These are phyloP conservation scores for Globisporangium nagaii DNA, from an alignment of 352 stramenopile genomes.

Conservation along the genomic window DNA sequence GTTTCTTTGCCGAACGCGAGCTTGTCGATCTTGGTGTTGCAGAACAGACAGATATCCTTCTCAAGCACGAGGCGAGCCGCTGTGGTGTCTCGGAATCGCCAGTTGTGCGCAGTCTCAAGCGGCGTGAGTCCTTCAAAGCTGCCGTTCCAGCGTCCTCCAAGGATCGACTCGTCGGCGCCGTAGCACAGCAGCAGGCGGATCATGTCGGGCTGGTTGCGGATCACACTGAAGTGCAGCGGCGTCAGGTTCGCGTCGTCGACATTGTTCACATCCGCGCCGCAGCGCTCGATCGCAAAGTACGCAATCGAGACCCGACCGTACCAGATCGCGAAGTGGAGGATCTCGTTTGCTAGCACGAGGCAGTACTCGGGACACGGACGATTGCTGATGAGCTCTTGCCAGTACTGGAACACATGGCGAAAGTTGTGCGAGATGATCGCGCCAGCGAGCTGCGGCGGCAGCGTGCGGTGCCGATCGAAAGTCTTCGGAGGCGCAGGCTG, in stretches of 20 bases:
- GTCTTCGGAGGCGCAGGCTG: conserved; percentile 21
- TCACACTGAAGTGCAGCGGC: conserved; percentile 71
- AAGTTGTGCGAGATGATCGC: conserved; percentile 38
- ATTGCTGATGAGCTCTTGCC: conserved; percentile 37
- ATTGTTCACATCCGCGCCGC: conserved; percentile 65
- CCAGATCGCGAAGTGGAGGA: conserved; percentile 77
- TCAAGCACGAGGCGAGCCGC: conserved; percentile 62
- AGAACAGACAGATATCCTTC: conserved; percentile 72
- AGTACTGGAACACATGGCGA: conserved; percentile 28
- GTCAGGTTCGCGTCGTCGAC: conserved; percentile 60
- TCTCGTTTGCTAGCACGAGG: conserved; percentile 64
- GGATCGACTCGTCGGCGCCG: conserved; percentile 28
- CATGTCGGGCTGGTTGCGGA: conserved; percentile 74
- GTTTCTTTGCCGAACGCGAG: conserved; percentile 45
- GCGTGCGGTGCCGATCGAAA: conserved; percentile 58
- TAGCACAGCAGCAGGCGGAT: conserved; percentile 56
- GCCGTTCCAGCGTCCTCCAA: conserved; percentile 33
- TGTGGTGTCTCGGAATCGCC: conserved; percentile 62
- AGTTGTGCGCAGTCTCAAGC: conserved; percentile 49
- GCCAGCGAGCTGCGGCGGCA: conserved; percentile 43
- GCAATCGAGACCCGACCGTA: conserved; percentile 51
- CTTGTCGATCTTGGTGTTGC: conserved; percentile 67
- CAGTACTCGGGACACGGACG: conserved; percentile 13
- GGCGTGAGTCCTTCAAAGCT: conserved; percentile 35
- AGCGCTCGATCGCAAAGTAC: conserved; percentile 56